Percentiles rank a stretch among this genome's conserved stretches.
These are phyloP conservation scores for Alternaria gaisen DNA, from an alignment of 2,329 filamentous ascomycete genomes.

Conservation along the genomic window DNA sequence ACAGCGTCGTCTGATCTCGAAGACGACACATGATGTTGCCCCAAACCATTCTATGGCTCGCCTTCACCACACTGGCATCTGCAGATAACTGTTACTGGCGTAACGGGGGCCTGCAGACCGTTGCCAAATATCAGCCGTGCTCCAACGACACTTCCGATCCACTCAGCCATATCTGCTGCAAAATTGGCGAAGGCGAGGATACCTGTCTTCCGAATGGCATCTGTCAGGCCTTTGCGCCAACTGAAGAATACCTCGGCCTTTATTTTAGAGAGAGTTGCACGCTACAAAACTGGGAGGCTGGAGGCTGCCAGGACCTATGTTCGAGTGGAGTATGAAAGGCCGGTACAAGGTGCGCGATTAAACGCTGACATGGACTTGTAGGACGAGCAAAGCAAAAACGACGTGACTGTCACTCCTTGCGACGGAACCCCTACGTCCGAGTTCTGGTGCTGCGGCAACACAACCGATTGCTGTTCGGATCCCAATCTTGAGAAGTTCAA, in stretches of 20 bases:
- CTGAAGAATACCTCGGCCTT: not conserved
- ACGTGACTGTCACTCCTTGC: constrained; percentile 2
- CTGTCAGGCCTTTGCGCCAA: not conserved
- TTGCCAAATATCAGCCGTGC: not conserved
- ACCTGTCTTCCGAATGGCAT: not conserved
- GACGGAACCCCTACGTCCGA: not conserved
- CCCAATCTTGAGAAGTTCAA: not conserved
- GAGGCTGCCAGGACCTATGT: not conserved
- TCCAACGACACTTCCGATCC: constrained; percentile 3
- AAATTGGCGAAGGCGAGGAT: not conserved
- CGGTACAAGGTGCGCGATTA: not conserved
- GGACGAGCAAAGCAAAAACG: not conserved
- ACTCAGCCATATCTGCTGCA: not conserved
- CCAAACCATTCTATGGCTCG: not conserved
- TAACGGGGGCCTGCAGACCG: not conserved
- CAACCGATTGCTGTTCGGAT: not conserved
- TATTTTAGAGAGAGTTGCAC: not conserved
- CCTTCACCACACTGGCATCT: not conserved
- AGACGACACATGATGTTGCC: not conserved
- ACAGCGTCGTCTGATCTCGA: not conserved
- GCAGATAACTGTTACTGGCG: not conserved
- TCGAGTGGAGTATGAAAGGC: not conserved
- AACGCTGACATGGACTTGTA: not conserved
- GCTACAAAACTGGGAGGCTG: not conserved
- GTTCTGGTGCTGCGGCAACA: not conserved